Percentiles rank a stretch among this genome's conserved stretches.
Conservation (phyloP, 140 eudicot genomes). For the Stevia rebaudiana region DNA sequence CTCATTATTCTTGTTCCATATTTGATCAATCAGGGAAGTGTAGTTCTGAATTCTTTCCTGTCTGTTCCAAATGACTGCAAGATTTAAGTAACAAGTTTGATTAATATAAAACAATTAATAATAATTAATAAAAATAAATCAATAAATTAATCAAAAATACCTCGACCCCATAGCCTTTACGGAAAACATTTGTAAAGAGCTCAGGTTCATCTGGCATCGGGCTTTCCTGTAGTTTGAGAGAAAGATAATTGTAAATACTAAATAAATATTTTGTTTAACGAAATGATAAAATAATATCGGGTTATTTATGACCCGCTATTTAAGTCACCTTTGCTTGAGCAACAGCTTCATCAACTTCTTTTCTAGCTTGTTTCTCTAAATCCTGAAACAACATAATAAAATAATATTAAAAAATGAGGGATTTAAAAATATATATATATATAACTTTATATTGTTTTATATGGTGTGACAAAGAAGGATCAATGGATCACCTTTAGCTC, state of each 20-base stretch:
- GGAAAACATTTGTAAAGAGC: conserved; percentile 24
- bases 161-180: conserved; percentile 84
- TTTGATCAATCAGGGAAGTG: conserved; percentile 56
- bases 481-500: conserved; percentile 62
- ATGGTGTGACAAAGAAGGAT: not conserved
- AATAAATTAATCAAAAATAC: too few species aligned
- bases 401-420: too few species aligned
- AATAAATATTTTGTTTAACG: too few species aligned
- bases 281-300: too few species aligned
- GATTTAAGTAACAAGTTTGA: conserved; percentile 1
- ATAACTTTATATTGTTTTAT: too few species aligned
- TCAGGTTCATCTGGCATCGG: too few species aligned
- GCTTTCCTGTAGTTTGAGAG: too few species aligned
- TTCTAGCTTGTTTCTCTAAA: conserved; percentile 73
- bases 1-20: conserved; percentile 26
- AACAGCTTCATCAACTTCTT: conserved; percentile 94
- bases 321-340: conserved; percentile 81
- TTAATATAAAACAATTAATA: not conserved
- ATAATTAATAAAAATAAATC: too few species aligned
- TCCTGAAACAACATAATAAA: conserved; percentile 44
- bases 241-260: too few species aligned
- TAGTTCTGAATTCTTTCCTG: conserved; percentile 70
- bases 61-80: conserved; percentile 88
- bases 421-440: too few species aligned
- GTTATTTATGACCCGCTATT: not conserved